Percentiles rank a stretch among this genome's conserved stretches.
These are phyloP conservation scores for Ceratocystis smalleyi DNA, from an alignment of 2,329 filamentous ascomycete species.

Conservation along the genomic window DNA sequence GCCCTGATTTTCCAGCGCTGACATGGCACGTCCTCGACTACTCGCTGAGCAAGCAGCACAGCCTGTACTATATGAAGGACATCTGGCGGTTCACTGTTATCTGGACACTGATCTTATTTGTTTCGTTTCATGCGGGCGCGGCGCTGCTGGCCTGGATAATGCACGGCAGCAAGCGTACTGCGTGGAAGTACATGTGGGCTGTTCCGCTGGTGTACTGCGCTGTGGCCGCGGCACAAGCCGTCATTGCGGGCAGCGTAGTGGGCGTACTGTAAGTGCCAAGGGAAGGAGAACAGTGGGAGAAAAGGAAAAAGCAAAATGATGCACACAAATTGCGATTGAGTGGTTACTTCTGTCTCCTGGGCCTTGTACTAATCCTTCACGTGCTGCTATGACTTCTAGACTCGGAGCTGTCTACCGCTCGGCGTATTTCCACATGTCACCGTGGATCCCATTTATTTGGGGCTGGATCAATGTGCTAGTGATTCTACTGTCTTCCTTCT, in stretches of 20 bases:
- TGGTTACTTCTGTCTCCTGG: no score
- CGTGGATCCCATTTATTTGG: conserved; percentile 87
- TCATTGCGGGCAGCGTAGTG: conserved; percentile 67
- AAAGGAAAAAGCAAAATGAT: no score
- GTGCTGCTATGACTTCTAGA: conserved; percentile 27
- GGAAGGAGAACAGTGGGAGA: not conserved
- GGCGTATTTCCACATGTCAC: conserved; percentile 80
- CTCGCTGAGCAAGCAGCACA: conserved; percentile 30
- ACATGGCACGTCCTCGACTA: conserved; percentile 49
- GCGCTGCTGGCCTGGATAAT: conserved; percentile 56
- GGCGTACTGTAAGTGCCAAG: conserved; percentile 52
- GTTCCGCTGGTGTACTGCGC: conserved; percentile 55
- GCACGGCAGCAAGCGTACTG: conserved; percentile 44
- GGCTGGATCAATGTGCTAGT: conserved; percentile 69
- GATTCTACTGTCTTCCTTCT: conserved; percentile 74
- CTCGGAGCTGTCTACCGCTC: conserved; percentile 66
- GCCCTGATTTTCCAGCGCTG: conserved; percentile 65
- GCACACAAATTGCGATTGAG: no score
- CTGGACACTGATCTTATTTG: conserved; percentile 74
- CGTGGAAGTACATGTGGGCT: conserved; percentile 51
- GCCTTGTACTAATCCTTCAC: not conserved
- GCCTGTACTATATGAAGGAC: conserved; percentile 58
- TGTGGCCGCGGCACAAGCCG: conserved; percentile 58
- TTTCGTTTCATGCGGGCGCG: conserved; percentile 56
- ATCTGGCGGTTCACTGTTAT: conserved; percentile 77